Evolutionary conservation across 345 rosid genomes (phyloP), one percentile per base, ranked within the genome.

Genomic region (Raphanus raphanistrum): DNA sequence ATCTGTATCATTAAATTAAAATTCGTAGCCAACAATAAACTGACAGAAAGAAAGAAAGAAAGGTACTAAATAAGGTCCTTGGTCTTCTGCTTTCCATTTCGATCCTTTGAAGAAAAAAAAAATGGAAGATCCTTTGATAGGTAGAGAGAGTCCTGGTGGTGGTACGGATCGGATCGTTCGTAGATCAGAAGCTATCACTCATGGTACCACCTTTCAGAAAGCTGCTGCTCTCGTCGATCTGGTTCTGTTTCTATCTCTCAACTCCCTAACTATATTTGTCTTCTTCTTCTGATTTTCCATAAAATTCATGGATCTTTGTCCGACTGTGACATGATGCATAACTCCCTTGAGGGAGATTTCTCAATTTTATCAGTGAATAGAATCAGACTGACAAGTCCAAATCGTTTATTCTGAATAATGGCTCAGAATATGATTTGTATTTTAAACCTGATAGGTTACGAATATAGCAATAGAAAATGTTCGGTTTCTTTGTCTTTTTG

Each of bases 141-240:
- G 61, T 38, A 87, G 90, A 72, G 98, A 85, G 43, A 81, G 63
- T 69, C 89, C 82, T 61, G 79, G 78, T 26, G 70, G 86, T 68
- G 68, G 86, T 71, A 79, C 77, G 50, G 90, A 82, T 58, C 85
- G 76, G 3, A 58, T 76, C 2, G 70, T 43, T 54, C 93, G 92
- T 74, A 90, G 88, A 43, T 85, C 91, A 61, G 87, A 88, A 57
- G 99, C 99, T 32, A 88, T 95, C 76, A 72, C 98, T 3, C 78
- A 80, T 63, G 99, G 98, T 76, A 87, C 97, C 61, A 77, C 83
- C 63, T 91, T 73, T 72, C 96, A 95, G 83, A 88, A 86, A 72
- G 99, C 98, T n/a, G 99, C 99, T 60, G 98, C 99, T 4, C 92
- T 95, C 59, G 98, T 92, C 78, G 99, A 95, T 88, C 94, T 95